Base-by-base conservation (phyloP, 139 green algal species). In the Chlamydomonas asymmetrica region DNA sequence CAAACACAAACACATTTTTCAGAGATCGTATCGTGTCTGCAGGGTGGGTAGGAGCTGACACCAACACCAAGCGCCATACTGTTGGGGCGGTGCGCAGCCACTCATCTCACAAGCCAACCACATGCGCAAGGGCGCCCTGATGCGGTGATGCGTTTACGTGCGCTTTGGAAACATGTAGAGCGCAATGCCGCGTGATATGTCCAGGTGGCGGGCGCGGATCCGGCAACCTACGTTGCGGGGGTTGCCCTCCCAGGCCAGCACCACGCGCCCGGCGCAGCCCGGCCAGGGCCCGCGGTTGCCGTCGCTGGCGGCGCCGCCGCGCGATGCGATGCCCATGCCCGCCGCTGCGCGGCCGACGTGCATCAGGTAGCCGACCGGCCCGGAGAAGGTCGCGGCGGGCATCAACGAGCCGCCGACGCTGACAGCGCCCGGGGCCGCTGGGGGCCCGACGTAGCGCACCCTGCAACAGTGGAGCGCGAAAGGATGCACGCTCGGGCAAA, bases 161-260 rank as follows among this genome's bases (percentile, higher is more conserved):
- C n/a, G n/a, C n/a, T n/a, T n/a, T n/a, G n/a, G n/a, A n/a, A n/a
- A n/a, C n/a, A n/a, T n/a, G n/a, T n/a, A n/a, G n/a, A n/a, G n/a
- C n/a, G n/a, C n/a, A n/a, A n/a, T n/a, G n/a, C n/a, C n/a, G n/a
- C n/a, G n/a, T n/a, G n/a, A n/a, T n/a, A n/a, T n/a, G n/a, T n/a
- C n/a, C n/a, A n/a, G n/a, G n/a, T n/a, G n/a, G n/a, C n/a, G n/a
- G n/a, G n/a, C n/a, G n/a, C n/a, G n/a, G n/a, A n/a, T n/a, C n/a
- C n/a, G 50, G 9, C 57, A 10, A 32, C 85, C 85, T 50, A 89
- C 65, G 45, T 78, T 56, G 52, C 76, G 35, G 1, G 79, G 79
- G 60, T 87, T 89, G 39, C 85, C 75, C 38, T 84, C 72, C 25
- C 86, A 76, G 6, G 79, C 66, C 38, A 87, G 39, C 9, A 85